Base-by-base conservation (phyloP, 495 filamentous ascomycete species). In the Trypethelium eluteriae region DNA sequence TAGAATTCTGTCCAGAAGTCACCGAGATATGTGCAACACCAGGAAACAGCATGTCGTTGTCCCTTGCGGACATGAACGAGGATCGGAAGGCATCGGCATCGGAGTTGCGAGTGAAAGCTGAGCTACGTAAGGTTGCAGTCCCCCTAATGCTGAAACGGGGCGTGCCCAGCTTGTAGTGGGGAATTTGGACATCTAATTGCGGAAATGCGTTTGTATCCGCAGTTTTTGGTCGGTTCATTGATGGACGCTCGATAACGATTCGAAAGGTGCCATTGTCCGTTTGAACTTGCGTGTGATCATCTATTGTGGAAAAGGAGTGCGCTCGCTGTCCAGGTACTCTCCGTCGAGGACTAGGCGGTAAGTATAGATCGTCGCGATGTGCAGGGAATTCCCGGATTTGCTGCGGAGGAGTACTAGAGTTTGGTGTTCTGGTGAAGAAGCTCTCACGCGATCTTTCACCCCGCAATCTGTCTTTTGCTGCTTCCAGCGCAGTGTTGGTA, bases 121-220 rank as follows among this genome's bases (percentile, higher is more conserved):
- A 94, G 72, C 86, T 90, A 65, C 90, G 88, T 69, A 98, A 81
- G 67, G 90, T 85, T 2, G 92, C 88, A 57, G 87, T 94, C 7
- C 92, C 90, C 67, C 85, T 83, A 25, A 84, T 76, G 68, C 88
- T 93, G 75, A 96, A 96, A 57, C 86, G 85, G 10, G 92, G 89
- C 2, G 89, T 88, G 3, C 91, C 92, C 64, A 98, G 80, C 64
- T 87, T 86, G 79, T 95, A 95, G 68, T 90, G 87, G 49, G 94
- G 92, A 65, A 97, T 95, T 7, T 89, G 84, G 44, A 93, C 83
- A 69, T 96, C 86, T 61, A 96, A 75, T 47, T 87, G 77, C 18
- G 86, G 86, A 47, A 82, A 75, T 35, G 72, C 75, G 67, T 77
- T 72, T 68, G 85, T 83, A 69, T 89, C 86, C n/a, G 85, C 80